Evolutionary conservation across 371 early-diverging fungal genomes (phyloP).

Genomic region (Syncephalis fuscata): DNA sequence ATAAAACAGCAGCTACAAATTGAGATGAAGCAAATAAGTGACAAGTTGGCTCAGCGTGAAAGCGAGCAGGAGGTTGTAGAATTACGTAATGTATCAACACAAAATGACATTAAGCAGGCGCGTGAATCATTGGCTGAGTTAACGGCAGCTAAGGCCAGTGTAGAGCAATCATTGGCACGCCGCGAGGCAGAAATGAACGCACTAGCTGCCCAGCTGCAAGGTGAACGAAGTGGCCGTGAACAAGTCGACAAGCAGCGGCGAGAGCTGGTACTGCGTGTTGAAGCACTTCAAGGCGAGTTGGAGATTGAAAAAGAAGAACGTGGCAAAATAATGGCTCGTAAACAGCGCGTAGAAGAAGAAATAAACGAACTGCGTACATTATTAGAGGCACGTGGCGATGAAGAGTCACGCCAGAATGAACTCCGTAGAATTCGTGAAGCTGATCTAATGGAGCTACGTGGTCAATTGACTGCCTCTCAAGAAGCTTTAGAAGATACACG

Average conservation of each 20-base stretch:
- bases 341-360: slow-evolving; percentile 39
- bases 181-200: slow-evolving; percentile 31
- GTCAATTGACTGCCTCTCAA: slow-evolving; percentile 30
- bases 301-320: slow-evolving; percentile 36
- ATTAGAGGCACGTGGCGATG: slow-evolving; percentile 59
- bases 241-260: slow-evolving; percentile 34
- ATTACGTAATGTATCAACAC: slow-evolving; percentile 20
- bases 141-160: slow-evolving; percentile 20
- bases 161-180: slow-evolving; percentile 23
- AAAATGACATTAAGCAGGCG: slow-evolving; percentile 21
- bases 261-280: slow-evolving; percentile 37
- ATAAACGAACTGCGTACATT: slow-evolving; percentile 31
- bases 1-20: slow-evolving; percentile 20
- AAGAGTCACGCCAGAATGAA: slow-evolving; percentile 50
- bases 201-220: slow-evolving; percentile 23
- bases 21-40: slow-evolving; percentile 34
- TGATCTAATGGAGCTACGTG: slow-evolving; percentile 46
- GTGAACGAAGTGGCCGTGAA: slow-evolving; percentile 24
- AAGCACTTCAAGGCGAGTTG: slow-evolving; percentile 40
- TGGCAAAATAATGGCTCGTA: slow-evolving; percentile 29
- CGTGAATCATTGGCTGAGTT: slow-evolving; percentile 33
- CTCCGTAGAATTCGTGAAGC: slow-evolving; percentile 52
- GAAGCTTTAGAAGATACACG: slow-evolving; percentile 44
- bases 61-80: slow-evolving; percentile 20
- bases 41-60: slow-evolving; percentile 21